These are phyloP conservation scores for Astragalus glycyphyllos DNA, from an alignment of 306 rosid species.

Conservation along the genomic window DNA sequence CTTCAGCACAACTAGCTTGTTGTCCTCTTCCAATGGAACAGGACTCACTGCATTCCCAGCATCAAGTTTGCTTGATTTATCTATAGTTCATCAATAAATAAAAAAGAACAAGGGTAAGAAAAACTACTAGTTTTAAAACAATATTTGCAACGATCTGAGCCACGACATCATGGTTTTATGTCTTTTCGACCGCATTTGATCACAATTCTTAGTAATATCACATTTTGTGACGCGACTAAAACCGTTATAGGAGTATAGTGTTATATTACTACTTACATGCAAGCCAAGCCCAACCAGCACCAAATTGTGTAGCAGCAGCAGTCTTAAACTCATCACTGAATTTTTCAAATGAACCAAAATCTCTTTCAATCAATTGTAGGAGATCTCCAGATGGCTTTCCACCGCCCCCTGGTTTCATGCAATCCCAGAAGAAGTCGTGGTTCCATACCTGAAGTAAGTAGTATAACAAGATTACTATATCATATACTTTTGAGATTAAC, in stretches of 20 bases:
- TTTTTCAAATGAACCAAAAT: conserved; percentile 72
- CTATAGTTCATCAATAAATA: conserved; percentile 39
- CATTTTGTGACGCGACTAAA: no score
- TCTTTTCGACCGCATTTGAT: no score
- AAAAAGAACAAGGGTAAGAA: neutral
- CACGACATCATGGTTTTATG: no score
- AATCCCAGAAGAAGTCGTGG: conserved; percentile 95
- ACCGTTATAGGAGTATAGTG: no score
- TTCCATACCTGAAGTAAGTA: conserved; percentile 66
- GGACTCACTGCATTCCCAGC: conserved; percentile 69
- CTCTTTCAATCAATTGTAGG: conserved; percentile 72
- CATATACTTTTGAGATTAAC: neutral
- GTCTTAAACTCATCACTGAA: conserved; percentile 63
- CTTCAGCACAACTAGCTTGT: conserved; percentile 72
- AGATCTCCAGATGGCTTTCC: conserved; percentile 78
- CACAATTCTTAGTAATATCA: no score
- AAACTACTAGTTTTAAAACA: neutral
- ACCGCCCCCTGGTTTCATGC: conserved; percentile 84
- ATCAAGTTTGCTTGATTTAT: conserved; percentile 63
- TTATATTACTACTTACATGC: conserved; percentile 61
- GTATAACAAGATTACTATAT: neutral
- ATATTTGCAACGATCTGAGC: no score
- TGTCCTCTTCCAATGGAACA: conserved; percentile 64
- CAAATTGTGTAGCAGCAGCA: conserved; percentile 85
- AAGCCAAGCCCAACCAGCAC: conserved; percentile 97